Evolutionary conservation across 2,329 filamentous ascomycete genomes (phyloP).

Genomic region (Diaporthe aspalathi): DNA sequence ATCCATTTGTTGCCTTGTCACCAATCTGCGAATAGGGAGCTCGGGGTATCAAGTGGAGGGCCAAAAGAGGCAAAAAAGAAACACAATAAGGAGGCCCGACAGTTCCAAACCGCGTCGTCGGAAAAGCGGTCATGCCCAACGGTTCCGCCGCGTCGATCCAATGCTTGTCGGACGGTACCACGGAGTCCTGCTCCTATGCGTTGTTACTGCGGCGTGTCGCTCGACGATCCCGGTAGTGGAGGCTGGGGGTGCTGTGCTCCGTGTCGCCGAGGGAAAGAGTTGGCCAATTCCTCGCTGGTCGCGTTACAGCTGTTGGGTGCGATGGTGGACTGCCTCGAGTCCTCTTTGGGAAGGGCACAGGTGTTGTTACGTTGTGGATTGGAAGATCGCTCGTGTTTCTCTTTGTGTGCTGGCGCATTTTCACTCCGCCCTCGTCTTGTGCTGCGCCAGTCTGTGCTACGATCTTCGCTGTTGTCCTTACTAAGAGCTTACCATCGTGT

Average conservation of each 20-base stretch:
- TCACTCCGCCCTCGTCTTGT: neutral
- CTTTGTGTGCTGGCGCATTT: neutral
- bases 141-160: constrained; percentile 23
- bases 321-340: constrained; percentile 14
- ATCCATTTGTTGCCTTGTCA: neutral
- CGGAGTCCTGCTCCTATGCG: neutral
- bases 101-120: neutral
- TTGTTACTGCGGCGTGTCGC: neutral
- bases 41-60: no score
- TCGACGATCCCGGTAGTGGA: neutral
- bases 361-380: neutral
- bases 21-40: neutral
- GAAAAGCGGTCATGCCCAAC: constrained; percentile 23
- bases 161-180: constrained; percentile 15
- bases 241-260: constrained; percentile 17
- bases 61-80: neutral
- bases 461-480: neutral
- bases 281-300: constrained; percentile 3
- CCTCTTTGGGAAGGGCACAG: neutral
- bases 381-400: constrained; percentile 16
- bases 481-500: neutral
- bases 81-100: neutral
- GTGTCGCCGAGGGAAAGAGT: constrained; percentile 1
- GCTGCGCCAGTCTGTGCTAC: no score
- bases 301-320: neutral